phyloP scores from a whole-genome alignment of 2,329 filamentous ascomycete genomes.

The Xylaria polymorpha region DNA sequence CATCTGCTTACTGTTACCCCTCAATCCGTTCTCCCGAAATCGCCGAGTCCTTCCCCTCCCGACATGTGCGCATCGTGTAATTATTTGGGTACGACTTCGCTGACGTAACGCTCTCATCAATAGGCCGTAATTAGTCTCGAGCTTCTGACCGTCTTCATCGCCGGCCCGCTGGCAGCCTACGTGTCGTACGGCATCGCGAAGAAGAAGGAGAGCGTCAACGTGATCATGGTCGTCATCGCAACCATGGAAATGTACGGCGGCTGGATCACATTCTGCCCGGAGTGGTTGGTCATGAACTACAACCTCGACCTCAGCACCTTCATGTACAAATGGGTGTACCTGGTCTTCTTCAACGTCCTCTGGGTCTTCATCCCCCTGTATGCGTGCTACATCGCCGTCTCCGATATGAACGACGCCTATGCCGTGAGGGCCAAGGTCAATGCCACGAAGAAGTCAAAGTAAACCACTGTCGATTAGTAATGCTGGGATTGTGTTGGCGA shows the following conservation, averaged over 20 bases:
- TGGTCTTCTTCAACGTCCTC: slow-evolving; percentile 75
- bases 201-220: slow-evolving; percentile 64
- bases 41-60: background rate
- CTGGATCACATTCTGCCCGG: slow-evolving; percentile 78
- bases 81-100: background rate
- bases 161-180: slow-evolving; percentile 68
- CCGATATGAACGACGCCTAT: slow-evolving; percentile 68
- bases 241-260: slow-evolving; percentile 75
- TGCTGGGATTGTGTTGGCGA: background rate
- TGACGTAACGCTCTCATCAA: slow-evolving; percentile 1
- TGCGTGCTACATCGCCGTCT: slow-evolving; percentile 65
- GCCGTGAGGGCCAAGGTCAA: slow-evolving; percentile 52
- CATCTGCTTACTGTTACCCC: slow-evolving; percentile 25
- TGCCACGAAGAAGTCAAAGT: slow-evolving; percentile 36
- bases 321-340: slow-evolving; percentile 75
- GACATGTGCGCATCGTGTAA: background rate
- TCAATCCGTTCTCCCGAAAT: slow-evolving; percentile 16
- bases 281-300: slow-evolving; percentile 72
- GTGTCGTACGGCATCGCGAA: slow-evolving; percentile 70
- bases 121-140: slow-evolving; percentile 72
- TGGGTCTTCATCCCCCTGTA: slow-evolving; percentile 75
- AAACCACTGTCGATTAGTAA: background rate
- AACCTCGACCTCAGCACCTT: slow-evolving; percentile 74
- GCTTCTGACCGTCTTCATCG: slow-evolving; percentile 72
- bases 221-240: slow-evolving; percentile 73